These are phyloP conservation scores for Apiospora kogelbergensis DNA, from an alignment of 2,329 filamentous ascomycete genomes.

Conservation along the genomic window DNA sequence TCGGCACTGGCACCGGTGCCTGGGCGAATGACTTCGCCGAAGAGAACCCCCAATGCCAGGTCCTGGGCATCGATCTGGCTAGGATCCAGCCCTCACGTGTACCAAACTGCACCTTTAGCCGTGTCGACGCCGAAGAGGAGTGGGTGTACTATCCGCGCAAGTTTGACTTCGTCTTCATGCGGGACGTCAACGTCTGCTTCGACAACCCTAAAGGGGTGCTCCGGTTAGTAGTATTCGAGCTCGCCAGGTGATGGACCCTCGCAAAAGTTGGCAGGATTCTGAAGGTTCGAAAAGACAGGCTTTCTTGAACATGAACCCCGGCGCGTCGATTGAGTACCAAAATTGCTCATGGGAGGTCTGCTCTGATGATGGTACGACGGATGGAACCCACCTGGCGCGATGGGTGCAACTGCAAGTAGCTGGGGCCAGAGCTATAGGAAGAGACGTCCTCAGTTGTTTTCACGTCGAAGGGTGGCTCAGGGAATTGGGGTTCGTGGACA, in stretches of 20 bases:
- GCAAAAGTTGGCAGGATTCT: neutral
- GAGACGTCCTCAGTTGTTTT: neutral
- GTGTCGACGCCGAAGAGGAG: constrained; percentile 7
- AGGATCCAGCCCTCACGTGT: neutral
- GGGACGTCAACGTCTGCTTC: constrained; percentile 8
- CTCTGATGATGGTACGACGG: neutral
- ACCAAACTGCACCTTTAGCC: neutral
- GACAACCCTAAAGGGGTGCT: neutral
- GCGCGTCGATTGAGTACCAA: neutral
- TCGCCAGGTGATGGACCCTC: neutral
- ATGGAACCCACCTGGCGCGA: neutral
- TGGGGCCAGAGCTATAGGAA: neutral
- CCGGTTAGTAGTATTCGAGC: neutral
- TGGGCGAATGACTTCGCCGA: neutral
- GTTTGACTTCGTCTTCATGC: constrained; percentile 13
- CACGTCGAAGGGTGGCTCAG: neutral
- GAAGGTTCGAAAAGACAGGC: neutral
- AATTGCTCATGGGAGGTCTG: neutral
- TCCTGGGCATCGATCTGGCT: neutral
- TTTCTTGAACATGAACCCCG: neutral
- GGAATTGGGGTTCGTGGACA: neutral
- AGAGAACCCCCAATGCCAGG: neutral
- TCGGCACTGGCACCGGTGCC: neutral
- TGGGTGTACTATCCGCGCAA: neutral
- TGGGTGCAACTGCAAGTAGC: neutral